Conservation (phyloP, 345 rosid species). For the Odontarrhena argentea region DNA sequence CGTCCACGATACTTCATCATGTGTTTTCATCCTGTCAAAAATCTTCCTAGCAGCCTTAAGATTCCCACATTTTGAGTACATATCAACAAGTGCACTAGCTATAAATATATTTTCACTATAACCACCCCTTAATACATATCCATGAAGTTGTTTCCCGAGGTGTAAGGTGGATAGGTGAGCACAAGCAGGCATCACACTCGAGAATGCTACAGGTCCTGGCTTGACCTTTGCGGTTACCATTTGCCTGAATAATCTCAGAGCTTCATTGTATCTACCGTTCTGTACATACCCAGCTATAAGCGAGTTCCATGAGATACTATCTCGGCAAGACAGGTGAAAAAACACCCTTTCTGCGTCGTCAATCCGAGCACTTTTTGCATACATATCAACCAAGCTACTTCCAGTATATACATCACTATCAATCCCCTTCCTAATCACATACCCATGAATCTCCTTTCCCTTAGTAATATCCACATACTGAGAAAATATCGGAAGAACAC, state of each 20-base stretch:
- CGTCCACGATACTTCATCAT: conserved; percentile 86
- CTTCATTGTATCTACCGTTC: conserved; percentile 67
- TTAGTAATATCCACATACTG: conserved; percentile 56
- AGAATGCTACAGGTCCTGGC: conserved; percentile 66
- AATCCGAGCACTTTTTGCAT: conserved; percentile 66
- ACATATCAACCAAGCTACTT: conserved; percentile 83
- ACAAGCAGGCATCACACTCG: conserved; percentile 86
- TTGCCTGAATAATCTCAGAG: conserved; percentile 57
- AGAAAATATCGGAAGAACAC: conserved; percentile 73
- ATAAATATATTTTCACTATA: conserved; percentile 59
- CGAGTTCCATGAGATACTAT: conserved; percentile 78
- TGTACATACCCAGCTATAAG: conserved; percentile 73
- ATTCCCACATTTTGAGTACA: conserved; percentile 90
- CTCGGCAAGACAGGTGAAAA: conserved; percentile 47
- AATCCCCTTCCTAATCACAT: conserved; percentile 63
- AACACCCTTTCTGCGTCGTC: conserved; percentile 58
- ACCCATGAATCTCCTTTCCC: conserved; percentile 87
- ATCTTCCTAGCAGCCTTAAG: conserved; percentile 59
- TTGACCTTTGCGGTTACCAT: conserved; percentile 62
- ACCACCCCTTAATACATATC: conserved; percentile 58
- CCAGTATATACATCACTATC: conserved; percentile 55
- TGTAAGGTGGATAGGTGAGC: conserved; percentile 67
- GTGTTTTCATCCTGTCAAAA: conserved; percentile 63
- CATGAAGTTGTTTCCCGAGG: conserved; percentile 85
- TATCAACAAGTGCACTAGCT: conserved; percentile 82